These are phyloP conservation scores for Capsicum chinense DNA, from an alignment of 257 asterid species.

Conservation along the genomic window DNA sequence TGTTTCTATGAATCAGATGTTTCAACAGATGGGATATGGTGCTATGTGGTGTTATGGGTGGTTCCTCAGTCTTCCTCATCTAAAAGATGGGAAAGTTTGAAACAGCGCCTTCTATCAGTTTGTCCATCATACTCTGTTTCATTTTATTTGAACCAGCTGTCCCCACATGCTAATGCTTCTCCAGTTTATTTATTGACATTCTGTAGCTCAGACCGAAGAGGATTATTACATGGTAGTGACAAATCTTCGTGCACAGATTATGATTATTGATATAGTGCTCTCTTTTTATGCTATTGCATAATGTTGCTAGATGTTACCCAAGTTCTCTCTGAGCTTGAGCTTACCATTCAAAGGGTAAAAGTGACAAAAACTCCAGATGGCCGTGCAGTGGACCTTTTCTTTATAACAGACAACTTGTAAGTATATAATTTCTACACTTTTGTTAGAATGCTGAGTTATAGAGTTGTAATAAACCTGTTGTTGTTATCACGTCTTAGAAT, in stretches of 20 bases:
- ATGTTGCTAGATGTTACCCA: constrained; percentile 64
- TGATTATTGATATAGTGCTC: not conserved
- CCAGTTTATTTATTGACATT: constrained; percentile 64
- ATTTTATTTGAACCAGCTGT: constrained; percentile 51
- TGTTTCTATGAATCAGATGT: constrained; percentile 52
- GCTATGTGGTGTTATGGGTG: constrained; percentile 75
- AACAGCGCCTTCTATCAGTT: constrained; percentile 65
- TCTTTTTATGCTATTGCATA: constrained; percentile 27
- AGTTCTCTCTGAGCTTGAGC: constrained; percentile 74
- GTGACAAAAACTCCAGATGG: constrained; percentile 90
- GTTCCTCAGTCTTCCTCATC: constrained; percentile 54
- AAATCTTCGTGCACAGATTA: not conserved
- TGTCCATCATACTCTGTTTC: constrained; percentile 64
- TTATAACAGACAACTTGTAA: constrained; percentile 73
- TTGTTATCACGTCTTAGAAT: not conserved
- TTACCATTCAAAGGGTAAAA: constrained; percentile 72
- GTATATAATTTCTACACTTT: constrained; percentile 30
- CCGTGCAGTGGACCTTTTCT: constrained; percentile 73
- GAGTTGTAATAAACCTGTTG: not conserved
- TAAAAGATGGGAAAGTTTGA: constrained; percentile 64
- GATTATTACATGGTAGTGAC: constrained; percentile 73
- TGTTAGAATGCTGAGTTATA: constrained; percentile 17
- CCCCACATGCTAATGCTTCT: constrained; percentile 45
- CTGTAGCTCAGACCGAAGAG: constrained; percentile 65
- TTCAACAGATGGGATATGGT: constrained; percentile 89